Base-by-base conservation (phyloP, 495 filamentous ascomycete species). In the Penicillium canescens region DNA sequence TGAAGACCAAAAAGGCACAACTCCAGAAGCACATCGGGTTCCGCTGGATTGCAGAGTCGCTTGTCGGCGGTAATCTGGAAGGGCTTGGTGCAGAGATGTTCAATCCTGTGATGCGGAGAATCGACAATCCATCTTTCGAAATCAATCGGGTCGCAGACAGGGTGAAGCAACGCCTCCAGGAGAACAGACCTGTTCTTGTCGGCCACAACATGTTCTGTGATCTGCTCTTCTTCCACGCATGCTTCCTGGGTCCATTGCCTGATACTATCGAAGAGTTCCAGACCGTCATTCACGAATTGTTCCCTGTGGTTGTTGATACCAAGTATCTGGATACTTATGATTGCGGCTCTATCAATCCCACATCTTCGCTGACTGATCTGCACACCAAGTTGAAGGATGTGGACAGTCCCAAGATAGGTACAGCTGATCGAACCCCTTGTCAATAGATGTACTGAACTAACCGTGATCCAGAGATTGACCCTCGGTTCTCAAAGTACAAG, bases 171-270 rank as follows among this genome's bases (percentile, higher is more conserved):
- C 60, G 54, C 5, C 63, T 89, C n/a, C 71, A 75, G 42, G 46
- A 62, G n/a, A 75, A 73, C 16, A 65, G 68, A 18, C 77, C 78
- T 11, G 70, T 87, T 1, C 57, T 93, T 7, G 80, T 93, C 9
- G 88, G 89, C 1, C 89, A 96, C 66, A 95, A 94, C 62, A 67
- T 86, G 21, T 88, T 94, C 54, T 79, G 77, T 4, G 91, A 95
- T 64, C 64, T 95, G 18, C 75, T 86, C 28, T 89, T 89, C 61
- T 73, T 95, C 52, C 88, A 86, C 62, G 63, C 73, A 23, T 82
- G 78, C 51, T 94, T 93, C 63, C 71, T 92, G 43, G 85, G 88
- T 1, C 57, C 68, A 1, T 70, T 95, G 8, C 90, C 89, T 4
- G 68, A 77, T 11, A 79, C 68, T 6, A 68, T 89, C 4, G 73